Evolutionary conservation across 352 stramenopile species (phyloP), one percentile per base, ranked within the genome.

Genomic region (Pythium insidiosum): DNA sequence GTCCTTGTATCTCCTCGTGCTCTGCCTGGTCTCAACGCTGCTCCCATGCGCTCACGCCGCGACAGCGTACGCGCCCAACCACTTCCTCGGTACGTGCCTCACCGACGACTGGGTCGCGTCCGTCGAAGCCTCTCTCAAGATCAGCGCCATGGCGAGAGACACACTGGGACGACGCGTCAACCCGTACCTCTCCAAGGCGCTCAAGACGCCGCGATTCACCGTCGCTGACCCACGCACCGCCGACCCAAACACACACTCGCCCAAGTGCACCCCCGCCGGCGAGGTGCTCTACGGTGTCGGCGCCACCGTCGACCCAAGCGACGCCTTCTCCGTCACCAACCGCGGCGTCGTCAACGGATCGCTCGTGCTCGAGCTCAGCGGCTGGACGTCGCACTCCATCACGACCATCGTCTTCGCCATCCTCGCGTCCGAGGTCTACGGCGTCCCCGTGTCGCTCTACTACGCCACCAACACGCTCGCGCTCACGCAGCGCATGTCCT

Each of bases 351-450:
- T 61, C 16, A 53, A 69, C 40, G 47, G 47, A 35, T 56, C 63
- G 13, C 26, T 74, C 24, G 29, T 68, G 5, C 16, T 71, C 2
- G 64, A 72, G 21, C 23, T 68, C 7, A 56, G 44, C 7, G 55
- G 59, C 33, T 83, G 74, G 67, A 59, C 49, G 18, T 58, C 71
- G 6, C 71, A 84, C 38, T 53, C 41, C n/a, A 52, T 82, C 0
- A 38, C 50, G 4, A 59, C 60, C 0, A 29, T 68, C 21, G 47
- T 81, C 4, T 57, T 79, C 7, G 43, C 66, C 0, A 83, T 87
- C 30, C 19, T 82, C 3, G 63, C 63, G 4, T 29, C 52, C 23
- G 66, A 81, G 64, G 63, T 74, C 29, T 48, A 61, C 9, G 56
- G 60, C 21, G 65, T 63, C 24, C 26, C 40, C 9, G 47, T 69